Conservation (phyloP, 75 land plant species). For the Gnetum montanum region DNA sequence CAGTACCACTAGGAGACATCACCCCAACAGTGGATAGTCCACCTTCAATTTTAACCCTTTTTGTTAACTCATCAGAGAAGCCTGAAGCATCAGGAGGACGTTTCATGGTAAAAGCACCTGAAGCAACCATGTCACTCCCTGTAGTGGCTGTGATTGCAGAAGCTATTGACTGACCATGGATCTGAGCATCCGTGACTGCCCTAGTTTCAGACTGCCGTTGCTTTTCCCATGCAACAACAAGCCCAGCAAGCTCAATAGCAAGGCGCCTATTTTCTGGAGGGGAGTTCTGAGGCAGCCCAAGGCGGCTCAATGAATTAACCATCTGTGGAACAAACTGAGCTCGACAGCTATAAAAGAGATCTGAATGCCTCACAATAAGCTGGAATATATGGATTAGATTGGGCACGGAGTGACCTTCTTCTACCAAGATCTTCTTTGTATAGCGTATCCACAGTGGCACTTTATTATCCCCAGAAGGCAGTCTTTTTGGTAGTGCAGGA, state of each 20-base stretch:
- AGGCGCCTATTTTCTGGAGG: conserved; percentile 90
- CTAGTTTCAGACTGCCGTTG: conserved; percentile 87
- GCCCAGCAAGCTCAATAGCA: conserved; percentile 98
- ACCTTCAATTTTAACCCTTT: conserved; percentile 79
- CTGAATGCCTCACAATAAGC: conserved; percentile 94
- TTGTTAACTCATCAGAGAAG: conserved; percentile 66
- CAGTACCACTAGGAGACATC: conserved; percentile 84
- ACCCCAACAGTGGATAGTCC: conserved; percentile 74
- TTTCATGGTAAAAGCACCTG: conserved; percentile 23
- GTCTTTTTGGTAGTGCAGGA: conserved; percentile 91
- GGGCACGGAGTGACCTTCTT: conserved; percentile 97
- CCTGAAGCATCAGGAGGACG: conserved; percentile 54
- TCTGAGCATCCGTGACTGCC: conserved; percentile 35
- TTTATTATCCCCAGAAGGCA: conserved; percentile 80
- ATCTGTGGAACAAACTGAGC: conserved; percentile 99
- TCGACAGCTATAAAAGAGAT: conserved; percentile 89
- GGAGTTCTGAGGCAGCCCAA: conserved; percentile 86
- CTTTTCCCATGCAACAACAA: conserved; percentile 96
- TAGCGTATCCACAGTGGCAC: conserved; percentile 99
- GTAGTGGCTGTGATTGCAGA: conserved; percentile 16
- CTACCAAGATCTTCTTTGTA: conserved; percentile 93
- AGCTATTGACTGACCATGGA: conserved; percentile 33
- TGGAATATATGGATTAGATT: conserved; percentile 97
- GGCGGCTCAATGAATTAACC: conserved; percentile 96
- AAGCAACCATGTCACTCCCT: conserved; percentile 14